Evolutionary conservation across 805 yeast genomes (phyloP).

Genomic region (Metschnikowia chrysomelidarum): DNA sequence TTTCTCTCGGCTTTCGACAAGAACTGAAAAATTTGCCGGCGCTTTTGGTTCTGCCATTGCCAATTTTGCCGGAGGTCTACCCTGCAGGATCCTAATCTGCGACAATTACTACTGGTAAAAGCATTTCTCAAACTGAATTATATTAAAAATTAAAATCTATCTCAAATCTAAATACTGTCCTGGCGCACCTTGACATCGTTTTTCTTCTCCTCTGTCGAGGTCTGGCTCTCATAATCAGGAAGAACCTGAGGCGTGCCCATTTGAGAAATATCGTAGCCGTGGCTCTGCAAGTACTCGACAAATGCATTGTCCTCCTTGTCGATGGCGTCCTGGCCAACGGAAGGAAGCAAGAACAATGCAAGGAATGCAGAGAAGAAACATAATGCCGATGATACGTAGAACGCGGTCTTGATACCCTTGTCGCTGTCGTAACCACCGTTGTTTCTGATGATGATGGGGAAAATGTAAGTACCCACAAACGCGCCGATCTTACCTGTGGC

Average conservation of each 20-base stretch:
- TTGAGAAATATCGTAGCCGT: conserved; percentile 68
- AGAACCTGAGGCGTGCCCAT: conserved; percentile 44
- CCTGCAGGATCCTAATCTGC: too few species aligned
- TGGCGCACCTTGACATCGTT: conserved; percentile 7
- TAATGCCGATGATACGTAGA: conserved; percentile 76
- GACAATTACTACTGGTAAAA: too few species aligned
- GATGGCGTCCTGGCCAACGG: conserved; percentile 81
- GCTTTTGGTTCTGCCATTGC: too few species aligned
- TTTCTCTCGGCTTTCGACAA: too few species aligned
- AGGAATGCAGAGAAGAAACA: conserved; percentile 70
- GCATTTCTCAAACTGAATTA: too few species aligned
- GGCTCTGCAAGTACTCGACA: conserved; percentile 57
- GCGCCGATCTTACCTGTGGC: conserved; percentile 93
- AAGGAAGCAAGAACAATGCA: conserved; percentile 71
- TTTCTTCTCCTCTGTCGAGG: conserved; percentile 15
- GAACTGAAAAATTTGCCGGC: too few species aligned
- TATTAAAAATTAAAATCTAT: too few species aligned
- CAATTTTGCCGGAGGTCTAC: too few species aligned
- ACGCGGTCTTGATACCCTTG: conserved; percentile 69
- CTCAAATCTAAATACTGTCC: background rate
- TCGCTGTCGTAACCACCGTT: conserved; percentile 48
- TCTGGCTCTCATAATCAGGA: conserved; percentile 12
- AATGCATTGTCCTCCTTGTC: conserved; percentile 73
- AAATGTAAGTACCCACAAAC: conserved; percentile 83
- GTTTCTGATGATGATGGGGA: conserved; percentile 71